These are phyloP conservation scores for Eimeria tenella DNA, from an alignment of 169 alveolate genomes.

Conservation along the genomic window DNA sequence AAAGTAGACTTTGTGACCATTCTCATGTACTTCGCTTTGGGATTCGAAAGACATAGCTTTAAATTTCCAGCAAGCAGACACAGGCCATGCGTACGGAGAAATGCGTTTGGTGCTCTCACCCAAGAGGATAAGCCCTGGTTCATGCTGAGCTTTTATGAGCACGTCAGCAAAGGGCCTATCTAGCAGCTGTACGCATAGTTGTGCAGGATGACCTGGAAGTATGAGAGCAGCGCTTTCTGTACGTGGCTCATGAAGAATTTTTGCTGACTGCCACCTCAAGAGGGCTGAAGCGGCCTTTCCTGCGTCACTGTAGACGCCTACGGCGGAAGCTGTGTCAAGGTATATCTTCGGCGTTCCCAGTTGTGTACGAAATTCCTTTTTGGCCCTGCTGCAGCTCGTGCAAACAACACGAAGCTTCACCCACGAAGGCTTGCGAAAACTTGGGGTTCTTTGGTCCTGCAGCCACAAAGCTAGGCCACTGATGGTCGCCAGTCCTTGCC, in stretches of 20 bases:
- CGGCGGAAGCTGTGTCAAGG: neutral
- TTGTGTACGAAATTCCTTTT: neutral
- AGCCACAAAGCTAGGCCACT: constrained; percentile 57
- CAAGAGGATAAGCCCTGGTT: constrained; percentile 22
- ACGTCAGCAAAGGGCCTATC: constrained; percentile 67
- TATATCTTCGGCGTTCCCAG: constrained; percentile 22
- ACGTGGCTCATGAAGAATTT: neutral
- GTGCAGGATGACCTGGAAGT: constrained; percentile 63
- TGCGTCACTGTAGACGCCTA: constrained; percentile 36
- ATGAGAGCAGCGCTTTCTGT: constrained; percentile 6
- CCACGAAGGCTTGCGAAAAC: neutral
- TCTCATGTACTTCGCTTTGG: neutral
- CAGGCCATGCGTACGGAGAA: constrained; percentile 55
- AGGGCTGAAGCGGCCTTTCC: constrained; percentile 13
- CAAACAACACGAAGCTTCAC: constrained; percentile 48
- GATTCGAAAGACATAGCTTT: neutral
- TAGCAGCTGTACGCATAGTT: constrained; percentile 56
- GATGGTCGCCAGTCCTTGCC: constrained; percentile 11
- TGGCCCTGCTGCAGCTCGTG: neutral
- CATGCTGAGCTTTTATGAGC: constrained; percentile 27
- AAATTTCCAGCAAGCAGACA: constrained; percentile 70
- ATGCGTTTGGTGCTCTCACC: constrained; percentile 59
- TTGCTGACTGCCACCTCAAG: neutral
- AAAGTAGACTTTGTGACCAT: constrained; percentile 22
- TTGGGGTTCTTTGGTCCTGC: constrained; percentile 31